phyloP scores from a whole-genome alignment of 257 asterid species.

The Solanum chiquidenum region DNA sequence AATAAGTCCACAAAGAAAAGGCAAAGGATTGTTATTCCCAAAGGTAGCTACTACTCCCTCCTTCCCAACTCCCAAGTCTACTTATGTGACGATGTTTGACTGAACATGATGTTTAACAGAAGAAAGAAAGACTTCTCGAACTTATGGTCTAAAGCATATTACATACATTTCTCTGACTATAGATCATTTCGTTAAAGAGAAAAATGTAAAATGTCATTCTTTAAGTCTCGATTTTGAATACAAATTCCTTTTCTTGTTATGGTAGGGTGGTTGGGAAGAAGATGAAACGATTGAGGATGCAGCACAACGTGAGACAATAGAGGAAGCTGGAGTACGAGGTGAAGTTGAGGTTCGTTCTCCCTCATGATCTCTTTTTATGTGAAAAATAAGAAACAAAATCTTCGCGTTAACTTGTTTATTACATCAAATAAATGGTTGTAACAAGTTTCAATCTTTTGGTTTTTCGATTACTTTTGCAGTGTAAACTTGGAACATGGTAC shows the following conservation, averaged over 20 bases:
- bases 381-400: not conserved
- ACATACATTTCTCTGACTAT: rapidly evolving
- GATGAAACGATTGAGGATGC: slow-evolving; percentile 70
- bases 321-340: slow-evolving; percentile 95
- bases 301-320: slow-evolving; percentile 75
- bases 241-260: not conserved
- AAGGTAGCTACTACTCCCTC: slow-evolving; percentile 34
- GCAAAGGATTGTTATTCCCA: slow-evolving; percentile 82
- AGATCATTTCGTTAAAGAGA: not conserved
- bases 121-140: not conserved
- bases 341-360: slow-evolving; percentile 54
- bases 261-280: slow-evolving; percentile 86
- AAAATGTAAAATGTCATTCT: not conserved
- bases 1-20: slow-evolving; percentile 66
- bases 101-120: not conserved
- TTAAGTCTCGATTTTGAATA: not conserved
- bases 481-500: slow-evolving; percentile 54
- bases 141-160: not conserved
- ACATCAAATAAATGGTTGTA: not conserved
- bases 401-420: not conserved
- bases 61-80: not conserved
- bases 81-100: not conserved
- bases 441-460: not conserved
- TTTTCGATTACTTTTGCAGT: slow-evolving; percentile 19
- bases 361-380: not conserved